Evolutionary conservation across 192 early-diverging fungal genomes (phyloP), one percentile per base, ranked within the genome.

Genomic region (Physocladia obscura): DNA sequence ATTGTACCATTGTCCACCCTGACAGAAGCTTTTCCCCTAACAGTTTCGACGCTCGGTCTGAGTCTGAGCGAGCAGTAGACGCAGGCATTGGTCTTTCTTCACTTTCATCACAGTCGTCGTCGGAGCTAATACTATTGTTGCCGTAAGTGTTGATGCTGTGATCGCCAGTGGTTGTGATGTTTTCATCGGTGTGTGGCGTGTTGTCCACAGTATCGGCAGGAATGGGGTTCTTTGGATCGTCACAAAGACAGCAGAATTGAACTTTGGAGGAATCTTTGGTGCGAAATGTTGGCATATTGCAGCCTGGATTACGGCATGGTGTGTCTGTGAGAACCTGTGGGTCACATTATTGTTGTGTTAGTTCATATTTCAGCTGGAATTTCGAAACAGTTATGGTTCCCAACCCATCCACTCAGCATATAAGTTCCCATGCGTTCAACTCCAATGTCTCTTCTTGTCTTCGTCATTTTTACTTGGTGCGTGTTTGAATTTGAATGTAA

Each of bases 341-440:
- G 24, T n/a, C n/a, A n/a, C n/a, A n/a, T n/a, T 1, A 55, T n/a
- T 55, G 44, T 26, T 29, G 29, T 13, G 0, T 29, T 55, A 13
- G 52, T 26, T 55, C n/a, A n/a, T n/a, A n/a, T n/a, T n/a, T n/a
- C 15, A 5, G 29, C 57, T 47, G 44, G 11, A 1, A 36, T 29
- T 13, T 24, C 19, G n/a, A n/a, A n/a, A n/a, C n/a, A n/a, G n/a
- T 13, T 59, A 0, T 30, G 57, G 31, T 59, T 6, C 29, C 22
- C 39, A 19, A 62, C 60, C 60, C 60, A 62, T 39, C 60, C 60
- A 21, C 60, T 44, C 39, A 62, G 60, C 60, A 62, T 62, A 44
- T 62, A 62, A 8, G 38, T 47, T 21, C 60, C 60, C 60, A 62
- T 62, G 60, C 60, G 60, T 32, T 62, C 60, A 29, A 62, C 40